Base-by-base conservation (phyloP, 441 rosid genomes). In the Gossypium gossypioides region DNA sequence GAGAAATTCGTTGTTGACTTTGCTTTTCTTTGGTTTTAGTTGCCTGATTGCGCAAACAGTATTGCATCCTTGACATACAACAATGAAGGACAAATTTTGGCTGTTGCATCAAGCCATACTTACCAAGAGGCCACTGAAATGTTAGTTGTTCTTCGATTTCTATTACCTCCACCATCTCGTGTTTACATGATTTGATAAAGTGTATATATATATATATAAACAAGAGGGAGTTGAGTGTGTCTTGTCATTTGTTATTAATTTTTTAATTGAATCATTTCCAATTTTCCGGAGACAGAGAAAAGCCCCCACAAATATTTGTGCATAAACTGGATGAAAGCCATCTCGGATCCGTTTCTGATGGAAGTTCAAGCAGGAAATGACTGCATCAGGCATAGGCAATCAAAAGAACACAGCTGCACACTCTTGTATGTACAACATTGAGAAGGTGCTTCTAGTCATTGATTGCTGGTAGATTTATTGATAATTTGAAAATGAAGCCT, bases 101-200 rank as follows among this genome's bases (percentile, higher is more conserved):
- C 99, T 0, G 82, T 92, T 72, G 97, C 96, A 75, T 86, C 97
- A 71, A 89, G 92, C 80, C 77, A 84, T 79, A 86, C 91, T 40
- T 92, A 88, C 78, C 86, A 88, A 71, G 88, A 86, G 81, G 92
- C 89, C 54, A 77, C 71, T 71, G 96, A 90, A 85, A 79, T 69
- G 99, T 94, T 72, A 85, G 91, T 52, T 66, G 7, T 44, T 60
- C 32, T 24, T 69, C 57, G 46, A 48, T 50, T 51, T 59, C 42
- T 21, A 58, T 22, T 57, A 0, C 29, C 24, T 18, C 13, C 21
- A 21, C 15, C 40, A n/a, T 58, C 7, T 64, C 34, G 51, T 61
- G 19, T 10, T 60, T 5, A 8, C 72, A 16, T 29, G 72, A 29
- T 69, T 5, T 34, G 16, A 32, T 12, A 54, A 16, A 18, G 19